Conservation (phyloP, 2,329 filamentous ascomycete species). For the Penicillium janthinellum region DNA sequence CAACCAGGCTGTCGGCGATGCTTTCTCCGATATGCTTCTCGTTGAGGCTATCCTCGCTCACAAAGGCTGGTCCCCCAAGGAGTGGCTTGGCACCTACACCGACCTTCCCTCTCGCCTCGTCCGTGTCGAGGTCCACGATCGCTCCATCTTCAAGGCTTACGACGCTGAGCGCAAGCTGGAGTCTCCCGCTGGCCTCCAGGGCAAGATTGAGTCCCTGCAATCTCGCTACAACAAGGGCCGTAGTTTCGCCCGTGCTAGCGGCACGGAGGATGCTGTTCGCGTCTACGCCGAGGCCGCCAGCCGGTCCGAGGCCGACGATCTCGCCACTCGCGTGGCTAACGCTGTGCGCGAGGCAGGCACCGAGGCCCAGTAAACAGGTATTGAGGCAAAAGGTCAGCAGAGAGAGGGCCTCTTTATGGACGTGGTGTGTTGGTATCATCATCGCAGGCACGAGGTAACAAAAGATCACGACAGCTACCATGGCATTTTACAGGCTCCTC, state of each 20-base stretch:
- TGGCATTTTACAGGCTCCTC: slow-evolving; percentile 2
- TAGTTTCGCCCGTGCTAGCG: slow-evolving; percentile 87
- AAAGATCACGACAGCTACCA: slow-evolving; percentile 19
- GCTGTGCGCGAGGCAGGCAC: slow-evolving; percentile 65
- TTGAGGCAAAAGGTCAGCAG: neutral
- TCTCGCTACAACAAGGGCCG: slow-evolving; percentile 88
- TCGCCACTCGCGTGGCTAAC: slow-evolving; percentile 78
- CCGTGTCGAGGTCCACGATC: slow-evolving; percentile 84
- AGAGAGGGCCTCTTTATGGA: neutral
- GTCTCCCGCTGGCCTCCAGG: slow-evolving; percentile 76
- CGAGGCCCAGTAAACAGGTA: slow-evolving; percentile 21
- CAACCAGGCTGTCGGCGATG: slow-evolving; percentile 97
- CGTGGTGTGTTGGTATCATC: neutral
- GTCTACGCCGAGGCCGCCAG: slow-evolving; percentile 95
- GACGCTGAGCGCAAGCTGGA: slow-evolving; percentile 89
- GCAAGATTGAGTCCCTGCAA: slow-evolving; percentile 82
- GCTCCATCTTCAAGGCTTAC: slow-evolving; percentile 85
- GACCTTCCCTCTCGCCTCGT: slow-evolving; percentile 96
- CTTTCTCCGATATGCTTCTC: slow-evolving; percentile 91
- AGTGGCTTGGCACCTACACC: slow-evolving; percentile 91
- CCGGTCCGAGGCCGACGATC: slow-evolving; percentile 83
- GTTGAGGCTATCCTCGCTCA: slow-evolving; percentile 95
- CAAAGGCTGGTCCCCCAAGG: slow-evolving; percentile 84
- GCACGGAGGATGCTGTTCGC: slow-evolving; percentile 92
- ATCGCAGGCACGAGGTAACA: slow-evolving; percentile 3